phyloP scores from a whole-genome alignment of 192 early-diverging fungal species.

The Coemansia sp. region DNA sequence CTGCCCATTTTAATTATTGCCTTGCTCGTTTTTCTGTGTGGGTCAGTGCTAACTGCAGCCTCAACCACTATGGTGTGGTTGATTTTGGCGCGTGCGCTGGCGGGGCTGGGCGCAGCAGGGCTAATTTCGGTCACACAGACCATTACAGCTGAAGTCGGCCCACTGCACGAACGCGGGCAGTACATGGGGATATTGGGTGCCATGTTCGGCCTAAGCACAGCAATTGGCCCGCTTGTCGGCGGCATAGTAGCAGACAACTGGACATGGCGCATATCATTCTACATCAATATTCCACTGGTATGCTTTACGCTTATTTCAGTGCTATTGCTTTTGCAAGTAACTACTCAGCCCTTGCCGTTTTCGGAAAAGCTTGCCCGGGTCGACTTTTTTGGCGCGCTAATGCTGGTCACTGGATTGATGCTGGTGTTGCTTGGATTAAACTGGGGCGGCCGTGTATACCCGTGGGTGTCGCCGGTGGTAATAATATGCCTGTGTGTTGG shows the following conservation, averaged over 20 bases:
- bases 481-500: constrained; percentile 58
- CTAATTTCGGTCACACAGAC: constrained; percentile 57
- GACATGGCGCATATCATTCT: constrained; percentile 75
- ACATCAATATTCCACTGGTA: constrained; percentile 78
- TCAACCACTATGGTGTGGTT: constrained; percentile 49
- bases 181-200: constrained; percentile 72
- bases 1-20: constrained; percentile 37
- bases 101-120: constrained; percentile 57
- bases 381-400: constrained; percentile 59
- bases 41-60: constrained; percentile 55
- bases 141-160: constrained; percentile 60
- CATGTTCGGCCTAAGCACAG: constrained; percentile 66
- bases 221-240: constrained; percentile 75
- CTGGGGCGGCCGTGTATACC: constrained; percentile 66
- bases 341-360: constrained; percentile 34
- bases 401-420: constrained; percentile 58
- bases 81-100: constrained; percentile 48
- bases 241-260: constrained; percentile 68
- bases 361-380: constrained; percentile 42
- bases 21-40: constrained; percentile 54
- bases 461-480: constrained; percentile 60
- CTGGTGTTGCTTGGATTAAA: constrained; percentile 67
- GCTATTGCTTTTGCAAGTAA: constrained; percentile 52
- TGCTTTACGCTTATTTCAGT: constrained; percentile 51
- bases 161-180: constrained; percentile 59